Evolutionary conservation across 2,329 filamentous ascomycete genomes (phyloP).

Genomic region (Mycosphaerella sp.): DNA sequence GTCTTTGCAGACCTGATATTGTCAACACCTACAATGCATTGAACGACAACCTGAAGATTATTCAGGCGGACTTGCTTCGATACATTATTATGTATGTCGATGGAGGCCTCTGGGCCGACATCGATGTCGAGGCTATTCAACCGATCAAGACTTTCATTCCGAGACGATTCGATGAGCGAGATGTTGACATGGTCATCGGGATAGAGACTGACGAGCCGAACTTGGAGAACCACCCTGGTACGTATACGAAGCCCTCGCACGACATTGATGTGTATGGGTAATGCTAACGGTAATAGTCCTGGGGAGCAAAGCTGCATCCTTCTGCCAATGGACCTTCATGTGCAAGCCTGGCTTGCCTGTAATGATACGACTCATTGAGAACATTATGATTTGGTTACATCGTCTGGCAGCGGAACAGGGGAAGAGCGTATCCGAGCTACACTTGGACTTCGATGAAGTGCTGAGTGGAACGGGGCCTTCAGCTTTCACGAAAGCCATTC

Average conservation of each 20-base stretch:
- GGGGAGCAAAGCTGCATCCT: constrained; percentile 61
- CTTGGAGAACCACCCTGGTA: constrained; percentile 53
- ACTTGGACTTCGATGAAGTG: constrained; percentile 64
- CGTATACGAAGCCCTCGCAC: not conserved
- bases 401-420: constrained; percentile 53
- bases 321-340: constrained; percentile 71
- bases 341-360: constrained; percentile 60
- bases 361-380: constrained; percentile 61
- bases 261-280: no score
- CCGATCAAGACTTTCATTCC: constrained; percentile 54
- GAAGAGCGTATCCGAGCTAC: constrained; percentile 53
- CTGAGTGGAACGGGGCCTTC: constrained; percentile 65
- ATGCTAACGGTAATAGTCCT: constrained; percentile 38
- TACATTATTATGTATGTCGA: constrained; percentile 63
- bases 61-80: constrained; percentile 59
- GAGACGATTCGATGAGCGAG: constrained; percentile 53
- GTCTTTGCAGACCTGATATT: constrained; percentile 60
- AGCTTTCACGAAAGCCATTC: constrained; percentile 59
- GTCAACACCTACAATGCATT: constrained; percentile 54
- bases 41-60: constrained; percentile 50
- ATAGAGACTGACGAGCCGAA: constrained; percentile 65
- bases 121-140: constrained; percentile 52
- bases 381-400: constrained; percentile 60
- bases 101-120: constrained; percentile 55
- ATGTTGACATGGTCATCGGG: constrained; percentile 63